phyloP scores from a whole-genome alignment of 2,329 filamentous ascomycete genomes.

The Aplosporella prunicola region DNA sequence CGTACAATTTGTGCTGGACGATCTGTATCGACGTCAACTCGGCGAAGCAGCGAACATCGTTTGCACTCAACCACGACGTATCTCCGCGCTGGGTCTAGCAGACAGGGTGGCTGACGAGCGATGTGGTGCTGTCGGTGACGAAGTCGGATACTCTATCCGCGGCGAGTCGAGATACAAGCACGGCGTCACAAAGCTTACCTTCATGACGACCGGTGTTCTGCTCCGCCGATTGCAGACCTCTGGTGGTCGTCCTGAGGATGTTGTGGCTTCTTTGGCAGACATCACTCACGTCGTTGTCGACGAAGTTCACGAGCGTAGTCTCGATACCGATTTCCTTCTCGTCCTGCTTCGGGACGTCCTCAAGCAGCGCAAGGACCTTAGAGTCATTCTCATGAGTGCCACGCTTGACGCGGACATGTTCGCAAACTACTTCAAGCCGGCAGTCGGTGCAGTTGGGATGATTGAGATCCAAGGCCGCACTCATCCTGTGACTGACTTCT shows the following conservation, averaged over 20 bases:
- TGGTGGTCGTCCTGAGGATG: slow-evolving; percentile 68
- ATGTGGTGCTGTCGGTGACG: slow-evolving; percentile 69
- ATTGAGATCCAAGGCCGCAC: slow-evolving; percentile 86
- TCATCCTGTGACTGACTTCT: slow-evolving; percentile 80
- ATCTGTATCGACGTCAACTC: slow-evolving; percentile 67
- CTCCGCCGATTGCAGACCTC: slow-evolving; percentile 85
- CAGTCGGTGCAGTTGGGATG: slow-evolving; percentile 59
- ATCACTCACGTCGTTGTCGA: slow-evolving; percentile 94
- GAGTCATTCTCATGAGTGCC: slow-evolving; percentile 90
- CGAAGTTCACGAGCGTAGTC: slow-evolving; percentile 88
- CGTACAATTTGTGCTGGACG: slow-evolving; percentile 90
- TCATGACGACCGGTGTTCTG: slow-evolving; percentile 91
- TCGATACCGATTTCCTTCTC: slow-evolving; percentile 90
- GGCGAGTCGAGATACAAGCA: slow-evolving; percentile 71
- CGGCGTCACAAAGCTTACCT: slow-evolving; percentile 76
- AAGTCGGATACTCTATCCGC: slow-evolving; percentile 85
- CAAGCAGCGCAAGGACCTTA: slow-evolving; percentile 64
- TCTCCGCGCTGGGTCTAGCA: slow-evolving; percentile 86
- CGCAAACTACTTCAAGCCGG: slow-evolving; percentile 64
- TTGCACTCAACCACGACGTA: slow-evolving; percentile 89
- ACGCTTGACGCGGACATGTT: slow-evolving; percentile 86
- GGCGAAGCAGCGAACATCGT: slow-evolving; percentile 80
- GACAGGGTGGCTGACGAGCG: slow-evolving; percentile 92
- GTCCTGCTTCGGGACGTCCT: slow-evolving; percentile 79
- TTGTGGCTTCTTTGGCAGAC: slow-evolving; percentile 72